Evolutionary conservation across 148 eudicot species (phyloP), one percentile per base, ranked within the genome.

Genomic region (Selenicereus undatus): DNA sequence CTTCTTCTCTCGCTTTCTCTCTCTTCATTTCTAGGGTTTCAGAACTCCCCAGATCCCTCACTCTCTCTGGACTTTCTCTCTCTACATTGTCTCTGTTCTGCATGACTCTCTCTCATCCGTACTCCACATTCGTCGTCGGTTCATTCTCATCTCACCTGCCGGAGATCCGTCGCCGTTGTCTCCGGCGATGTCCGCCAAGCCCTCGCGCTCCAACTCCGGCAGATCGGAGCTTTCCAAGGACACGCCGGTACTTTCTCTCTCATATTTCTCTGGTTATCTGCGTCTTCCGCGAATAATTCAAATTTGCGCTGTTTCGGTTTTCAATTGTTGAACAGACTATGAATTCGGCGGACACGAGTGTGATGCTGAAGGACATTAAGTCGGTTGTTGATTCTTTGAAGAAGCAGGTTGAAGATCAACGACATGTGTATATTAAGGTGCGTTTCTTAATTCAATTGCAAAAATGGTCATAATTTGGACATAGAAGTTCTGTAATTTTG

Each of bases 381-480:
- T 71, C 91, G 43, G 89, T 90, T 64, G 89, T 96, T 80, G 93
- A 92, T 81, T 86, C 89, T 76, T 81, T 91, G 52, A 93, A 93
- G 87, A 83, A 85, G 30, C 85, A 91, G 86, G 90, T 92, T 74
- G 97, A 90, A 72, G 88, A 85, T 81, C 88, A 91, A 66, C 93
- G 99, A 13, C 76, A 82, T 86, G 81, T 54, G 56, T 82, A 88
- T 83, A 73, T 93, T 74, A 87, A 90, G 99, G 99, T 93, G 80
- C 81, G 32, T 50, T 80, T 71, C 4, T 65, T 5, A 50, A 5
- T 17, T 27, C 14, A 39, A 35, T 68, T 71, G 42, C 5, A 20
- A 74, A 27, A 18, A 42, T n/a, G 52, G 14, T 66, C 26, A 62
- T 13, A 20, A 51, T 74, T 75, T 32, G 36, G 18, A 56, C 18